Evolutionary conservation across 75 land plant species (phyloP).

Genomic region (Pinus tabuliformis): DNA sequence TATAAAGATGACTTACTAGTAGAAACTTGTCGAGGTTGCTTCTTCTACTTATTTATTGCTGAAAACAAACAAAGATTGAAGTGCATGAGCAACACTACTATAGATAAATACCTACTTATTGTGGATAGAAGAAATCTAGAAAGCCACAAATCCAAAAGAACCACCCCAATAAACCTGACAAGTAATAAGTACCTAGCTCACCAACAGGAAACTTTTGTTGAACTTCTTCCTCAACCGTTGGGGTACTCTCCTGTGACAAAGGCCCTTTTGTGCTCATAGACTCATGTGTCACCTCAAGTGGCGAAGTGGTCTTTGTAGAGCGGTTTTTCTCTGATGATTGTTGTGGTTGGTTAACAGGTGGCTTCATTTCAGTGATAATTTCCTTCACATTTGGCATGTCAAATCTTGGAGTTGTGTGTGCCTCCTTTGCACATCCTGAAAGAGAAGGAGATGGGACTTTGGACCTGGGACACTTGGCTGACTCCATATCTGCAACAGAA

Average conservation of each 20-base stretch:
- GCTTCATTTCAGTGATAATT: constrained; percentile 15
- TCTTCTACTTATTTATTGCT: constrained; percentile 75
- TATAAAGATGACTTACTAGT: constrained; percentile 27
- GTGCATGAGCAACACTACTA: neutral
- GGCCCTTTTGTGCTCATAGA: constrained; percentile 51
- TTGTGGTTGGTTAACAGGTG: constrained; percentile 14
- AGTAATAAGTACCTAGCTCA: constrained; percentile 42
- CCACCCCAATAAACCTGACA: neutral
- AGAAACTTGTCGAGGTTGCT: constrained; percentile 32
- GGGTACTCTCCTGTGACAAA: constrained; percentile 60
- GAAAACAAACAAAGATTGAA: constrained; percentile 10
- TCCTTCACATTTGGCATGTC: constrained; percentile 22
- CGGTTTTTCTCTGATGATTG: constrained; percentile 31
- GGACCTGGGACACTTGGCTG: constrained; percentile 50
- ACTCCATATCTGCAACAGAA: constrained; percentile 65
- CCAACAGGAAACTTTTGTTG: constrained; percentile 54
- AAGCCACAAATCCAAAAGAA: neutral
- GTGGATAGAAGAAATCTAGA: neutral
- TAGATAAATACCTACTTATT: neutral
- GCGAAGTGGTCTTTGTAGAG: constrained; percentile 25
- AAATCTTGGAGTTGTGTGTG: constrained; percentile 2
- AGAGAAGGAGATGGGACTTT: constrained; percentile 54
- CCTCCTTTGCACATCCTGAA: constrained; percentile 38
- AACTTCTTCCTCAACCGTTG: constrained; percentile 57
- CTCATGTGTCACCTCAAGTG: constrained; percentile 62